phyloP scores from a whole-genome alignment of 2,329 filamentous ascomycete genomes.

The Aphanocladium album region DNA sequence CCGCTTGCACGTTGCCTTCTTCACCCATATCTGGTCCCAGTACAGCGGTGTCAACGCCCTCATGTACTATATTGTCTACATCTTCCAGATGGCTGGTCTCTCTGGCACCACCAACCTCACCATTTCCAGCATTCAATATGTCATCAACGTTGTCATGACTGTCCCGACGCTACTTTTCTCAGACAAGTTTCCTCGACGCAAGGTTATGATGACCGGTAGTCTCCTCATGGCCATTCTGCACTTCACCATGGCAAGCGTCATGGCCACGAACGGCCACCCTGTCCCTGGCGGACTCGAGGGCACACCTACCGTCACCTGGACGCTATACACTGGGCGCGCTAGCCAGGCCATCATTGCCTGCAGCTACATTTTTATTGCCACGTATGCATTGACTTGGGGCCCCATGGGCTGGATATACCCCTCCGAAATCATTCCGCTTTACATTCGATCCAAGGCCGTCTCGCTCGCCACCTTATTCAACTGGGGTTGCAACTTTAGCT shows the following conservation, averaged over 20 bases:
- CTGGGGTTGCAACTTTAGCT: conserved; percentile 29
- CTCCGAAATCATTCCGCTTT: conserved; percentile 40
- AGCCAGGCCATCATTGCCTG: conserved; percentile 59
- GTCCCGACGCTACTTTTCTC: conserved; percentile 44
- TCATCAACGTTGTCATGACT: conserved; percentile 45
- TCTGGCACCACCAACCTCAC: conserved; percentile 40
- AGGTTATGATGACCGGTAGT: conserved; percentile 56
- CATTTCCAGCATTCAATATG: conserved; percentile 47
- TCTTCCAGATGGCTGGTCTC: conserved; percentile 25
- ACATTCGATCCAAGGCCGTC: conserved; percentile 40
- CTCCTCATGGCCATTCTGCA: conserved; percentile 57
- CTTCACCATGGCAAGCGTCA: conserved; percentile 43
- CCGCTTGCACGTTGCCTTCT: conserved; percentile 40
- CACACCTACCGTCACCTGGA: conserved; percentile 27
- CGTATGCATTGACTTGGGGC: conserved; percentile 36
- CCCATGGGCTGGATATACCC: conserved; percentile 44
- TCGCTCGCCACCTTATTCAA: conserved; percentile 35
- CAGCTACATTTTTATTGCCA: conserved; percentile 57
- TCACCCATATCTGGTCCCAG: conserved; percentile 46
- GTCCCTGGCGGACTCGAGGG: conserved; percentile 39
- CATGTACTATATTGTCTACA: conserved; percentile 46
- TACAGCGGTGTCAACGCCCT: conserved; percentile 45
- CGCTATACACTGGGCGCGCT: conserved; percentile 27
- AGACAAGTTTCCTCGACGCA: conserved; percentile 53
- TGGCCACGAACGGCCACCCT: conserved; percentile 36